Evolutionary conservation across 176 grass and related monocot genomes (phyloP).

Genomic region (Typha latifolia): DNA sequence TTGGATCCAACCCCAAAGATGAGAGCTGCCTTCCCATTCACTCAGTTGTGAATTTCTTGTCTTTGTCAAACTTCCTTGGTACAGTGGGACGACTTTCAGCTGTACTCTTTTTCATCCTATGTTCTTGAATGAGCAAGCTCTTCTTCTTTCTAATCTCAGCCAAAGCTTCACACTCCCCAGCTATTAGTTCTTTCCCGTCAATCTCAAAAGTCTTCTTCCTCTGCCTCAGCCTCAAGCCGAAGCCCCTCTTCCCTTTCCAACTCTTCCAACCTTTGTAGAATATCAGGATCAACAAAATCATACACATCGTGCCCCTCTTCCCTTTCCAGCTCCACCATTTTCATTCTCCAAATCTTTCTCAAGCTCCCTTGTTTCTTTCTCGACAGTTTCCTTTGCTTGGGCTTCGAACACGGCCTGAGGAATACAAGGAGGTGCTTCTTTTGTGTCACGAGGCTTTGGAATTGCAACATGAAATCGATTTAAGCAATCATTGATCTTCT

Average conservation of each 20-base stretch:
- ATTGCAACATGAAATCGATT: constrained; percentile 75
- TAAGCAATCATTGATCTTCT: constrained; percentile 43
- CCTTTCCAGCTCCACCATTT: constrained; percentile 73
- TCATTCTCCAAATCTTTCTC: constrained; percentile 55
- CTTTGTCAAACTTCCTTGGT: constrained; percentile 55
- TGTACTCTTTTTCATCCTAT: constrained; percentile 84
- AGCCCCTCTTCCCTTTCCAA: constrained; percentile 73
- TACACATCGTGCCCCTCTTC: constrained; percentile 68
- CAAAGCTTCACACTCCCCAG: constrained; percentile 41
- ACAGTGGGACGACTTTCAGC: constrained; percentile 76
- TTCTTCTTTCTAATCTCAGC: constrained; percentile 63
- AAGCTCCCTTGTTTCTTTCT: constrained; percentile 58
- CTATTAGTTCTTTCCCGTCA: constrained; percentile 47
- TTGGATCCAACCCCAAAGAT: constrained; percentile 47
- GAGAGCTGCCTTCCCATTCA: constrained; percentile 48
- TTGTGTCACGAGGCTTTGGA: constrained; percentile 68
- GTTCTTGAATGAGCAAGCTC: constrained; percentile 51
- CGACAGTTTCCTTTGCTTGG: constrained; percentile 24
- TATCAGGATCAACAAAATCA: constrained; percentile 79
- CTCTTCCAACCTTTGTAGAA: constrained; percentile 50
- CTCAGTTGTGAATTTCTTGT: constrained; percentile 31
- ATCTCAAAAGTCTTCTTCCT: constrained; percentile 48
- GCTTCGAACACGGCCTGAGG: constrained; percentile 33
- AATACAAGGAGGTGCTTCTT: constrained; percentile 44
- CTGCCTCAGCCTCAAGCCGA: constrained; percentile 42